These are phyloP conservation scores for Sporisorium graminicola DNA, from an alignment of 1,284 basidiomycete species.

Conservation along the genomic window DNA sequence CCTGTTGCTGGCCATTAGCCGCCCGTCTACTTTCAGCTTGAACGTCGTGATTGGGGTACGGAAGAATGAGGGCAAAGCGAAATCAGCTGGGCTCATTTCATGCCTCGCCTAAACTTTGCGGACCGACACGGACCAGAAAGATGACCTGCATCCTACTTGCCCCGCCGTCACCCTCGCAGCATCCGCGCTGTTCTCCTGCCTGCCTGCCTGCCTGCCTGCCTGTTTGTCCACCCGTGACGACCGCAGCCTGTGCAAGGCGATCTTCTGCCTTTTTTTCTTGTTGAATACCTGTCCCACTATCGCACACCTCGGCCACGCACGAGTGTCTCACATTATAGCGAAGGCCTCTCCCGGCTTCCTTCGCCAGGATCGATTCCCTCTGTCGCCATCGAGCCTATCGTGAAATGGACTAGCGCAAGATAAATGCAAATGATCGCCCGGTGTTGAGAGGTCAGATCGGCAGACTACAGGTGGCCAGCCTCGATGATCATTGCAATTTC, in stretches of 20 bases:
- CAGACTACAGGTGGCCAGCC: background rate
- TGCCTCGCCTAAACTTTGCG: background rate
- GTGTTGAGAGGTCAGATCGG: background rate
- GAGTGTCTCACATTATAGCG: slow-evolving; percentile 1
- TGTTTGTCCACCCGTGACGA: too few relatives aligned
- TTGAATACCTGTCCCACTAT: too few relatives aligned
- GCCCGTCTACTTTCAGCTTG: background rate
- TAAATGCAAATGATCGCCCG: background rate
- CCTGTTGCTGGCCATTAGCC: background rate
- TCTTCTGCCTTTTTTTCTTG: too few relatives aligned
- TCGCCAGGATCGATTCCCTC: too few relatives aligned
- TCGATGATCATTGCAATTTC: background rate
- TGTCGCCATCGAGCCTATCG: too few relatives aligned
- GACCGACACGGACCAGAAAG: background rate
- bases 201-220: too few relatives aligned
- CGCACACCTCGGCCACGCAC: background rate
- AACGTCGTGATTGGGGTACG: background rate
- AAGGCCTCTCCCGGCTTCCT: background rate
- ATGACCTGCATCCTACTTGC: background rate
- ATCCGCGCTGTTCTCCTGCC: too few relatives aligned
- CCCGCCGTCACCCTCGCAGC: background rate
- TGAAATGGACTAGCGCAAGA: too few relatives aligned
- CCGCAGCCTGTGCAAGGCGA: background rate
- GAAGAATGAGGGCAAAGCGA: background rate
- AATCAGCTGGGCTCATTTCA: background rate